Percentiles rank a stretch among this genome's conserved stretches.
phyloP scores from a whole-genome alignment of 768 basidiomycete species.

The Kwoniella bestiolae region DNA sequence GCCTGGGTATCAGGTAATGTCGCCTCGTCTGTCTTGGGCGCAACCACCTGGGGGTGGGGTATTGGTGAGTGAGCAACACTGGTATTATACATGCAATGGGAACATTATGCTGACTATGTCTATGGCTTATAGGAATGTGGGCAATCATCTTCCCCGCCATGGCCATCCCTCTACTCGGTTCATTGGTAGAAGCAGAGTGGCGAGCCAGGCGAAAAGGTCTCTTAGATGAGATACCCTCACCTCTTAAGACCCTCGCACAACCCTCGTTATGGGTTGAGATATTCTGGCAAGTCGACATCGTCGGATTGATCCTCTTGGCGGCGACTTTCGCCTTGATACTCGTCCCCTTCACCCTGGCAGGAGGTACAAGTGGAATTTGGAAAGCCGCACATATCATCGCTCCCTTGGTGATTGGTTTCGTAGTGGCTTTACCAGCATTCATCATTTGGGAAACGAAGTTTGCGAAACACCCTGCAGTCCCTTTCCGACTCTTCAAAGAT shows the following conservation, averaged over 20 bases:
- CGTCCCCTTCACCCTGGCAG: slow-evolving; percentile 56
- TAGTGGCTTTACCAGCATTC: slow-evolving; percentile 49
- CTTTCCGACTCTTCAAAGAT: slow-evolving; percentile 47
- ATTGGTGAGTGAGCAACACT: slow-evolving; percentile 35
- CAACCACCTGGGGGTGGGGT: slow-evolving; percentile 53
- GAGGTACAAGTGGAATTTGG: slow-evolving; percentile 47
- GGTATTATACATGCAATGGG: neutral
- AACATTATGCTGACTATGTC: neutral
- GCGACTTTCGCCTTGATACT: slow-evolving; percentile 52
- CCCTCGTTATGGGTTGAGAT: slow-evolving; percentile 28
- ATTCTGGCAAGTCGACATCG: slow-evolving; percentile 55
- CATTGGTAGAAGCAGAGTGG: slow-evolving; percentile 36
- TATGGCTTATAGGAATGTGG: slow-evolving; percentile 37
- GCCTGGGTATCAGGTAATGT: slow-evolving; percentile 55
- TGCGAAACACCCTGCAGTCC: slow-evolving; percentile 48
- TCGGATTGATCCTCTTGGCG: slow-evolving; percentile 53
- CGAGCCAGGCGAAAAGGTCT: slow-evolving; percentile 31
- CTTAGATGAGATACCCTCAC: slow-evolving; percentile 25
- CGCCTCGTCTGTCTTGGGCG: slow-evolving; percentile 27
- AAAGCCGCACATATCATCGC: slow-evolving; percentile 46
- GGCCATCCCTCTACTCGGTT: slow-evolving; percentile 30
- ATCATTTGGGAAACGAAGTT: slow-evolving; percentile 49
- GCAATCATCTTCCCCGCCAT: slow-evolving; percentile 52
- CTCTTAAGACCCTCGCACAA: slow-evolving; percentile 5
- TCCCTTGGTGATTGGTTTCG: slow-evolving; percentile 52